Conservation (phyloP, 2,329 filamentous ascomycete genomes). For the Epichloe sp. region DNA sequence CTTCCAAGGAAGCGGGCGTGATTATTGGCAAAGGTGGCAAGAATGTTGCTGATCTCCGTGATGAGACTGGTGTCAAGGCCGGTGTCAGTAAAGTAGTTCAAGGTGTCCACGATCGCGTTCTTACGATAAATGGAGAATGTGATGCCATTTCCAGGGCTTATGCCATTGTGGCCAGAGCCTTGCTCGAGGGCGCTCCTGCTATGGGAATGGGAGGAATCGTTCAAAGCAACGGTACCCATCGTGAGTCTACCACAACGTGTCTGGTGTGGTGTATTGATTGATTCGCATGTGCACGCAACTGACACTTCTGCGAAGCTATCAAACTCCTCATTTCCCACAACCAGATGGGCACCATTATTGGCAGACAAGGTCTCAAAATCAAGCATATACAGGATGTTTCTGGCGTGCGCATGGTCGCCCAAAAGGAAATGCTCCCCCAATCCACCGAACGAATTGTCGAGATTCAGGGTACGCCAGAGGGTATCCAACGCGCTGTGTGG, state of each 20-base stretch:
- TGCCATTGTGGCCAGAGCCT: constrained; percentile 76
- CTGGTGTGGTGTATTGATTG: not conserved
- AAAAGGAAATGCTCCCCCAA: constrained; percentile 99
- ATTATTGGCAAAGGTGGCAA: constrained; percentile 99
- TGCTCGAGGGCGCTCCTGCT: constrained; percentile 85
- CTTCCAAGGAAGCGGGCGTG: constrained; percentile 95
- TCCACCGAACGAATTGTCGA: constrained; percentile 97
- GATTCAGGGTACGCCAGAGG: constrained; percentile 85
- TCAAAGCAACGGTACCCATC: constrained; percentile 80
- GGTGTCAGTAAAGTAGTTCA: constrained; percentile 98
- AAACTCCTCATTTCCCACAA: constrained; percentile 98
- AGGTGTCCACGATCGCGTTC: constrained; percentile 89
- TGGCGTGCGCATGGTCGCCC: constrained; percentile 95
- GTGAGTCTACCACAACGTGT: constrained; percentile 35
- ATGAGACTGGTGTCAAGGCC: constrained; percentile 95
- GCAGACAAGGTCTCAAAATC: constrained; percentile 91
- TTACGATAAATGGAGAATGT: constrained; percentile 86
- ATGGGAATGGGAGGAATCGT: constrained; percentile 93
- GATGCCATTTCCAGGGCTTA: constrained; percentile 87
- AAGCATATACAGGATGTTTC: constrained; percentile 98
- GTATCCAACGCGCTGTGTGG: constrained; percentile 93
- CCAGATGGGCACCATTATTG: constrained; percentile 99
- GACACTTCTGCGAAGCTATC: constrained; percentile 50
- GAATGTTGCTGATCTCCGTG: constrained; percentile 92
- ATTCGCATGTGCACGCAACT: not conserved